Conservation (phyloP, 345 rosid species). For the Salix dunnii region DNA sequence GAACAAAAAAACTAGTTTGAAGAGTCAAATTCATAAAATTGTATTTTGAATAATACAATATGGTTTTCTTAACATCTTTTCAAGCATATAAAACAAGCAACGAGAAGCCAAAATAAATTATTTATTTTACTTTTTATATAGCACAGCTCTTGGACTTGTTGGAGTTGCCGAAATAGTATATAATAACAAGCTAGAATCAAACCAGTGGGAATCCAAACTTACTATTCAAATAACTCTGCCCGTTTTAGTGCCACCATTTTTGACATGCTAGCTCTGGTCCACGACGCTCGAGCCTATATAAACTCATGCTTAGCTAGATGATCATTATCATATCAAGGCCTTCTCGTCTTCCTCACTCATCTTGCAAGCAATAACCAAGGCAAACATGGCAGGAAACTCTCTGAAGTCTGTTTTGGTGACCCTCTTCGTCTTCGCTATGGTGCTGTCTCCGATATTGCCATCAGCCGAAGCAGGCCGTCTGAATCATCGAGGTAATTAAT, state of each 20-base stretch:
- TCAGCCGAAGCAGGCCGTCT: background rate
- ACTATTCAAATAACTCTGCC: background rate
- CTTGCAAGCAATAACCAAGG: background rate
- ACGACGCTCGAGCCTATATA: background rate
- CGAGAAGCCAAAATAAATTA: too few relatives aligned
- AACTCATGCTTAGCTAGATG: background rate
- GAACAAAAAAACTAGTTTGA: too few relatives aligned
- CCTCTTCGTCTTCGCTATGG: conserved; percentile 11
- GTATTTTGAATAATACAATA: too few relatives aligned
- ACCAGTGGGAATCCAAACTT: background rate
- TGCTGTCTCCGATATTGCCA: conserved; percentile 1
- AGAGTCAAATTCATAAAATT: too few relatives aligned
- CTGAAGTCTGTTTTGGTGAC: background rate
- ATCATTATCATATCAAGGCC: background rate
- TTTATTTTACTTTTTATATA: too few relatives aligned
- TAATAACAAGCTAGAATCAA: background rate
- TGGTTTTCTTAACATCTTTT: too few relatives aligned
- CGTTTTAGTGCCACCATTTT: background rate
- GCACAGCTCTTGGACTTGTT: too few relatives aligned
- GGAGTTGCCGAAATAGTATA: background rate
- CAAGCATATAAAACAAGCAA: too few relatives aligned
- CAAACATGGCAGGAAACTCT: conserved; percentile 8
- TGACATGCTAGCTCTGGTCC: background rate
- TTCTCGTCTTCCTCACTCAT: background rate
- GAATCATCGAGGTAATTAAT: background rate